These are phyloP conservation scores for Podaxis carcinomalis DNA, from an alignment of 768 basidiomycete genomes.

Conservation along the genomic window DNA sequence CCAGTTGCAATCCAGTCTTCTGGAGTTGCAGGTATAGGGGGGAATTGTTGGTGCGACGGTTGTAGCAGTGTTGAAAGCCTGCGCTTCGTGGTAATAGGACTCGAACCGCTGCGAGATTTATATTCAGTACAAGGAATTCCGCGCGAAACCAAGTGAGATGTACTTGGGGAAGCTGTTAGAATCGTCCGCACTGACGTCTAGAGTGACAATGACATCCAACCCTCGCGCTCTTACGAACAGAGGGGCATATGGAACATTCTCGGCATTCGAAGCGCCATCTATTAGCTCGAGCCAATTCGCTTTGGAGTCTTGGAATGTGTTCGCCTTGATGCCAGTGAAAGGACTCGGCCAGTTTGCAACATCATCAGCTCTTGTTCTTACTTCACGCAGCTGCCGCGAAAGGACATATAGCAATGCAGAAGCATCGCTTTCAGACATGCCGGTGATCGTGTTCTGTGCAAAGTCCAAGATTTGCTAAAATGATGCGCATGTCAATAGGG, in stretches of 20 bases:
- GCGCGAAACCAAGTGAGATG: slow-evolving; percentile 16
- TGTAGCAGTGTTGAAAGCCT: slow-evolving; percentile 41
- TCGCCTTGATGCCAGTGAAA: slow-evolving; percentile 44
- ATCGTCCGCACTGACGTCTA: slow-evolving; percentile 64
- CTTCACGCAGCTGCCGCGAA: slow-evolving; percentile 38
- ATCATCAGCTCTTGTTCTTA: slow-evolving; percentile 50
- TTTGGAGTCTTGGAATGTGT: slow-evolving; percentile 50
- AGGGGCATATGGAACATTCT: slow-evolving; percentile 69
- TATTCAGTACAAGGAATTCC: neutral
- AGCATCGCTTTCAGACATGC: slow-evolving; percentile 31
- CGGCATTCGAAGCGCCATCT: slow-evolving; percentile 66
- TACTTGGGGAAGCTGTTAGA: slow-evolving; percentile 63
- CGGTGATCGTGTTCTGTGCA: slow-evolving; percentile 34
- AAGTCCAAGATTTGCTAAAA: slow-evolving; percentile 47
- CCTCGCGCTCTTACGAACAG: slow-evolving; percentile 64
- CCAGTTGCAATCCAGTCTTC: slow-evolving; percentile 54
- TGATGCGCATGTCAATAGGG: neutral
- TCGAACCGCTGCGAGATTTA: slow-evolving; percentile 41
- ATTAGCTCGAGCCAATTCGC: slow-evolving; percentile 57
- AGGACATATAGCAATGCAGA: slow-evolving; percentile 45
- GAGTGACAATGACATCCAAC: slow-evolving; percentile 72
- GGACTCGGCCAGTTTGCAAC: slow-evolving; percentile 71
- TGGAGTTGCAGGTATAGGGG: slow-evolving; percentile 52
- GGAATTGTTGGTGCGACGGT: slow-evolving; percentile 55
- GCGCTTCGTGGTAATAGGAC: slow-evolving; percentile 38